Base-by-base conservation (phyloP, 2,329 filamentous ascomycete genomes). In the Colletotrichum brevisporum region DNA sequence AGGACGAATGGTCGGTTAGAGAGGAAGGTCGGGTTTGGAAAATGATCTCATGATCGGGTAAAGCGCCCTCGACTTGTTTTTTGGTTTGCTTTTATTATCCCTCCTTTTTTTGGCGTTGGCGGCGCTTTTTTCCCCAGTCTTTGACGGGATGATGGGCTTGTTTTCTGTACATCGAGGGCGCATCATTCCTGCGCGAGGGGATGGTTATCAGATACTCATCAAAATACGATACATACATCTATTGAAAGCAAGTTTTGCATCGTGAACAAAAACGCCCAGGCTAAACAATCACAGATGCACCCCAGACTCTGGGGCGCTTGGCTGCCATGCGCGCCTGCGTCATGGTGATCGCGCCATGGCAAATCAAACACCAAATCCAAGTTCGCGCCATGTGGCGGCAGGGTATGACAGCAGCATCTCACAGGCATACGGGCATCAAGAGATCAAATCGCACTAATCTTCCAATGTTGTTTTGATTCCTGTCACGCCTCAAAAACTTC, bases 1-100 rank as follows among this genome's bases (percentile, higher is more conserved):
- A 39, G 36, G 50, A 55, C 55, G 62, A 60, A 60, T 60, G 31
- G 27, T 18, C 12, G 41, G 55, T 18, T 24, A 45, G n/a, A 13
- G 6, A 36, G 39, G 31, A 47, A 18, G n/a, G 16, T 50, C 3
- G 47, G 47, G 39, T 10, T 41, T 55, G 56, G 26, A 53, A 36
- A 36, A 31, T 31, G 8, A 36, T 50, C 36, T 54, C 53, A 68
- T 18, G 65, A 67, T 64, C 53, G 65, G 47, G 54, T 64, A 47
- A 10, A 43, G 53, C 48, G 48, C 16, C 9, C 21, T 59, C 26
- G 50, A 15, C 24, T 31, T n/a, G 24, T 36, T n/a, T 55, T 31
- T 16, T 54, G 31, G 24, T 15, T 54, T 36, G 31, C 21, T 16
- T 47, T 21, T 51, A 21, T 51, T 55, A 43, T 10, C 13, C 48